phyloP scores from a whole-genome alignment of 768 basidiomycete species.

The Pleurotus eryngii region DNA sequence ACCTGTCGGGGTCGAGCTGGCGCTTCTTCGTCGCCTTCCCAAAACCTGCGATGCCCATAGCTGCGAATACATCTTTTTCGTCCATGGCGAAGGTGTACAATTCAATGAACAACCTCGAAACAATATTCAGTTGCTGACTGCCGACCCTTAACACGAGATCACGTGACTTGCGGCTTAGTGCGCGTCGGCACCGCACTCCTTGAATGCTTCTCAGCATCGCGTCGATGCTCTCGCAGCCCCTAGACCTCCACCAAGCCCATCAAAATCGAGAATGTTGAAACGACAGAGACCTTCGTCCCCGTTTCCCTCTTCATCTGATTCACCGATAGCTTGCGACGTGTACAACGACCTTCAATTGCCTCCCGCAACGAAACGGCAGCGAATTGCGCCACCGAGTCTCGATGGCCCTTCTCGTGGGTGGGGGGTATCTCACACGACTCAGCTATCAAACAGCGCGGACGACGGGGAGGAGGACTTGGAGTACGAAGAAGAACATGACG shows the following conservation, averaged over 20 bases:
- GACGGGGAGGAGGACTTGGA: constrained; percentile 33
- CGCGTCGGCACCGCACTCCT: not conserved
- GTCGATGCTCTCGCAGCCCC: not conserved
- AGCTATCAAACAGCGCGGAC: constrained; percentile 20
- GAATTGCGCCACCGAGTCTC: constrained; percentile 47
- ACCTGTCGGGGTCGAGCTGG: constrained; percentile 69
- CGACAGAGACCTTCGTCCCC: constrained; percentile 46
- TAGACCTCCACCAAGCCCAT: not conserved
- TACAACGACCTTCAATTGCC: constrained; percentile 14
- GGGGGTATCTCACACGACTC: constrained; percentile 15
- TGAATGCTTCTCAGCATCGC: not conserved
- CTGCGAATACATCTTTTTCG: constrained; percentile 69
- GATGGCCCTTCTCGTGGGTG: constrained; percentile 53
- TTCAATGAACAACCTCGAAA: too few species aligned
- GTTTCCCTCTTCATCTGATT: constrained; percentile 22
- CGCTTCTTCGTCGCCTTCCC: constrained; percentile 70
- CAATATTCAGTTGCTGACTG: too few species aligned
- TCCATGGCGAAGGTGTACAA: constrained; percentile 30
- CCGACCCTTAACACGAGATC: too few species aligned
- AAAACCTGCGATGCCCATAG: constrained; percentile 84
- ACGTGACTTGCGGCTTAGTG: too few species aligned
- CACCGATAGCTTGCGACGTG: constrained; percentile 9
- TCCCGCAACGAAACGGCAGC: constrained; percentile 49
- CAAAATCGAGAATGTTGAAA: constrained; percentile 41
- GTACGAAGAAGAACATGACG: constrained; percentile 20